A percentile compares a stretch with the other conserved stretches of the same genome.
Conservation (phyloP, 2,329 filamentous ascomycete genomes). For the Cladophialophora immunda region DNA sequence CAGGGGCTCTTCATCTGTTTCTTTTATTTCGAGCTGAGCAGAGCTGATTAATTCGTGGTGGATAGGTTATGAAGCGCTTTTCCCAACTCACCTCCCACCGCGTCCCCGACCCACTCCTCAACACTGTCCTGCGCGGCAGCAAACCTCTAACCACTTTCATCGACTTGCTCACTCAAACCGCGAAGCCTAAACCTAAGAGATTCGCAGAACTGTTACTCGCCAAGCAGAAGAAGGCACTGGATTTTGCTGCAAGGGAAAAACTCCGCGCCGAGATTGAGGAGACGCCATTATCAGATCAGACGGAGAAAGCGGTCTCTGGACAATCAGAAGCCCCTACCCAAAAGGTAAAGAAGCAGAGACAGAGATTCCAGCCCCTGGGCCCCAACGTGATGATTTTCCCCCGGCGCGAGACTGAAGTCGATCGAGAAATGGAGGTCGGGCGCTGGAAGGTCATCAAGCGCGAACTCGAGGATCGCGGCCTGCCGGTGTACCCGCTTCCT, state of each 20-base stretch:
- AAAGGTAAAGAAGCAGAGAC: slow-evolving; percentile 10
- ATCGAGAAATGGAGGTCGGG: slow-evolving; percentile 76
- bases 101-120: slow-evolving; percentile 75
- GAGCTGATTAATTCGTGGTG: slow-evolving; percentile 28
- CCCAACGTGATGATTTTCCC: slow-evolving; percentile 74
- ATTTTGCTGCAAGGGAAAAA: slow-evolving; percentile 1
- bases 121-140: slow-evolving; percentile 61
- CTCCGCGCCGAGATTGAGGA: neutral
- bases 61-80: slow-evolving; percentile 79
- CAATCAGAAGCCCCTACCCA: neutral
- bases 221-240: slow-evolving; percentile 29
- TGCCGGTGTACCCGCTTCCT: slow-evolving; percentile 63
- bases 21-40: neutral
- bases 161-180: slow-evolving; percentile 45
- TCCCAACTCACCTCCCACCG: slow-evolving; percentile 81
- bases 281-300: neutral
- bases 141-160: slow-evolving; percentile 62
- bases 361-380: slow-evolving; percentile 20
- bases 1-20: neutral
- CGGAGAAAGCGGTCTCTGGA: neutral
- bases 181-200: slow-evolving; percentile 63
- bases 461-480: slow-evolving; percentile 69
- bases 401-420: slow-evolving; percentile 72
- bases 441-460: slow-evolving; percentile 81
- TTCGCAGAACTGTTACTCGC: slow-evolving; percentile 29